phyloP scores from a whole-genome alignment of 441 rosid species.

The Arabidopsis lyrata region DNA sequence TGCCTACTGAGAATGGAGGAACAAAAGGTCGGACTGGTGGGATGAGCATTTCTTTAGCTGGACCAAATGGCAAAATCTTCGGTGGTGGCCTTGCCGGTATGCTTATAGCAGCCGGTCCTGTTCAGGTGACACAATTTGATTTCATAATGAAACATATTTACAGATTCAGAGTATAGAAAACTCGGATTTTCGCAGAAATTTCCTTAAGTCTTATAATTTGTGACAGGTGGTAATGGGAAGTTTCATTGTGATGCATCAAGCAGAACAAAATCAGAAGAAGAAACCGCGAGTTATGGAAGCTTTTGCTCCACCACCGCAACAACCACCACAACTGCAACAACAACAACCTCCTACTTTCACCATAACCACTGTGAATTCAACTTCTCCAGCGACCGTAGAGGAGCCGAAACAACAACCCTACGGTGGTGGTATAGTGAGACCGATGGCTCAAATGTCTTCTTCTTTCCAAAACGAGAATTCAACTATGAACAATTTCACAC shows the following conservation, averaged over 20 bases:
- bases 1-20: conserved; percentile 85
- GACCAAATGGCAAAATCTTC: conserved; percentile 88
- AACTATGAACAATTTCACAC: conserved; percentile 39
- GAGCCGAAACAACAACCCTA: conserved; percentile 38
- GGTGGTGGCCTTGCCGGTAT: conserved; percentile 98
- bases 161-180: not conserved
- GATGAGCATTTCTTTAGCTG: conserved; percentile 94
- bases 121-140: conserved; percentile 63
- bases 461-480: conserved; percentile 49
- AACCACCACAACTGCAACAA: conserved; percentile 45
- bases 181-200: not conserved
- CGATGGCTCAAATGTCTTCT: conserved; percentile 54
- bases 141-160: not conserved
- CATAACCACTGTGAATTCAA: conserved; percentile 38
- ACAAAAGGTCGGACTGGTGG: conserved; percentile 89
- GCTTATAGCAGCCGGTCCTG: conserved; percentile 91
- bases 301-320: conserved; percentile 39
- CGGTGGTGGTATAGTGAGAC: conserved; percentile 34
- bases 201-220: not conserved
- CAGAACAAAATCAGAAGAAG: conserved; percentile 78
- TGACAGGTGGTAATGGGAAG: conserved; percentile 91
- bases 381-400: conserved; percentile 35
- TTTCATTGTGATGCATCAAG: conserved; percentile 86
- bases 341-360: conserved; percentile 52
- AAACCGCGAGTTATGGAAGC: conserved; percentile 55